phyloP scores from a whole-genome alignment of 73 alveolate species.

The Uronychia setigera region DNA sequence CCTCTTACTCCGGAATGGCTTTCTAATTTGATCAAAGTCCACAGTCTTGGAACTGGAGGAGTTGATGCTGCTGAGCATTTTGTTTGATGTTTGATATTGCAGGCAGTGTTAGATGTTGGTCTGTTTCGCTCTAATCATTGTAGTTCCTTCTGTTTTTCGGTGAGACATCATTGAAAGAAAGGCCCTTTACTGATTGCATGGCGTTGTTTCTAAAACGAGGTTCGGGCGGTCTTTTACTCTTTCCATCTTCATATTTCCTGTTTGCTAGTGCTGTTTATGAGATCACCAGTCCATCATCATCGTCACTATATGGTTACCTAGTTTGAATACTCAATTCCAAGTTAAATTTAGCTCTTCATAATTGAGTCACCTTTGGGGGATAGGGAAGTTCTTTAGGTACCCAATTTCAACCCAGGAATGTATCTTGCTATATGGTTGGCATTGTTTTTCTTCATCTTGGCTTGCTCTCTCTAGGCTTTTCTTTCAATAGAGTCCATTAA shows the following conservation, averaged over 20 bases:
- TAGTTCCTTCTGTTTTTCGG: background rate
- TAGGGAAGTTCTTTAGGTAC: background rate
- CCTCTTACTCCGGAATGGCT: too few species aligned
- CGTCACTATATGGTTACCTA: background rate
- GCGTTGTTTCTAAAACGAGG: background rate
- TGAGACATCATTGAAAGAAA: background rate
- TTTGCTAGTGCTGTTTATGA: background rate
- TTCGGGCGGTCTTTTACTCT: background rate
- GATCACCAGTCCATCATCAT: background rate
- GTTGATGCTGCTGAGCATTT: too few species aligned
- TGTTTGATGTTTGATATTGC: background rate
- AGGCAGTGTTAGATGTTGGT: background rate
- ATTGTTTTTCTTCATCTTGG: background rate
- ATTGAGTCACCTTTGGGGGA: background rate
- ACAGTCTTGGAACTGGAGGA: too few species aligned
- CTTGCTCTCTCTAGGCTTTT: background rate
- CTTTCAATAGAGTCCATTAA: background rate
- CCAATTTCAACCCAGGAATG: too few species aligned
- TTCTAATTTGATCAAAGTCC: too few species aligned
- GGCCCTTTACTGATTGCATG: background rate
- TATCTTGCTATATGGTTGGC: too few species aligned
- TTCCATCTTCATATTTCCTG: background rate
- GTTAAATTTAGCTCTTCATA: background rate
- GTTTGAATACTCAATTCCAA: background rate
- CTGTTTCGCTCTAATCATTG: background rate